A percentile compares a stretch with the other conserved stretches of the same genome.
phyloP scores from a whole-genome alignment of 345 rosid species.

The Euphorbia peplus region DNA sequence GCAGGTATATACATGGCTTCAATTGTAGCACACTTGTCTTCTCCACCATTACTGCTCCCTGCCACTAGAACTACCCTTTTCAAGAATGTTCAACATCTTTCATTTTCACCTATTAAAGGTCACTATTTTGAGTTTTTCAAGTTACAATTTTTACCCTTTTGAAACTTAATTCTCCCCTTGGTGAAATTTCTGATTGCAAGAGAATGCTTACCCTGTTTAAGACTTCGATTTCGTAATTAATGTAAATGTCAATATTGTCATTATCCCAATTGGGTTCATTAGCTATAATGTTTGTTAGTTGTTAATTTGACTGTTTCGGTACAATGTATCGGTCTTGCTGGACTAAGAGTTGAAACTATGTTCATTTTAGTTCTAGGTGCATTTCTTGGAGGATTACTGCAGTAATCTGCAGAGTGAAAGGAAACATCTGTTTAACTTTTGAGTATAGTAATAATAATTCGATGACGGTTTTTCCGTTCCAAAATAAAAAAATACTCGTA shows the following conservation, averaged over 20 bases:
- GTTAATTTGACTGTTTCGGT: background rate
- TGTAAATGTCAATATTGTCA: background rate
- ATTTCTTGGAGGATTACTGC: background rate
- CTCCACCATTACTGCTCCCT: constrained; percentile 39
- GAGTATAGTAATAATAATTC: background rate
- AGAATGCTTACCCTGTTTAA: background rate
- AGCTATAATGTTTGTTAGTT: background rate
- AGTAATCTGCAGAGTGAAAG: background rate
- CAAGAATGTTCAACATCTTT: constrained; percentile 35
- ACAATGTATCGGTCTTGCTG: too few relatives aligned
- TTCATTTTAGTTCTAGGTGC: background rate
- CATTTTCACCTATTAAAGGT: constrained; percentile 45
- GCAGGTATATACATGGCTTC: constrained; percentile 54
- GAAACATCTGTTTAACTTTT: background rate
- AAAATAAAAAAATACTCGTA: background rate
- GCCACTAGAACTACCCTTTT: constrained; percentile 42
- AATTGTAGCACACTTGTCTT: constrained; percentile 40
- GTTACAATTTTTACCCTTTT: background rate
- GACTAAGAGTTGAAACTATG: background rate
- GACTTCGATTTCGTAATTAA: background rate
- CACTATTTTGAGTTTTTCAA: constrained; percentile 1
- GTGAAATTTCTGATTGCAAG: background rate
- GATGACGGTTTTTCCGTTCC: background rate
- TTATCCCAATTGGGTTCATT: background rate
- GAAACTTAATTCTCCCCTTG: background rate